Evolutionary conservation across 176 grass and related monocot genomes (phyloP).

Genomic region (Bromus sterilis): DNA sequence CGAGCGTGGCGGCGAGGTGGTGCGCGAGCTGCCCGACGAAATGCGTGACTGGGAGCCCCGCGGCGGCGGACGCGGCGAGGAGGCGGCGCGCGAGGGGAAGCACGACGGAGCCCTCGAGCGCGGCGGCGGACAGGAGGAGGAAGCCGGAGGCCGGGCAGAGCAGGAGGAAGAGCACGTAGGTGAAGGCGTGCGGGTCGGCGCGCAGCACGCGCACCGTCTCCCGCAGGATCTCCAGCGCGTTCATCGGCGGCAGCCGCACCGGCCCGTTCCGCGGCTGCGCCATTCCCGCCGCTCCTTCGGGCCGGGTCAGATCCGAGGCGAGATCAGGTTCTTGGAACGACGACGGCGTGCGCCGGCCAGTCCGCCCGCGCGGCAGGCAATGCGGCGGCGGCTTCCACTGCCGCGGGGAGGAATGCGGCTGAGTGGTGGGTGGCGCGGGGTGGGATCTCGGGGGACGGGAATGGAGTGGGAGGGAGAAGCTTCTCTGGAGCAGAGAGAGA

Average conservation of each 20-base stretch:
- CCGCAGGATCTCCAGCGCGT: constrained; percentile 82
- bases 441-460: constrained; percentile 28
- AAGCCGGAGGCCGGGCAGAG: constrained; percentile 77
- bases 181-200: constrained; percentile 69
- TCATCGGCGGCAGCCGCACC: constrained; percentile 54
- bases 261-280: not conserved
- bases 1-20: constrained; percentile 63
- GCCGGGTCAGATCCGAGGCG: constrained; percentile 24
- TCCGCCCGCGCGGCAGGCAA: not conserved
- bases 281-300: constrained; percentile 10
- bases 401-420: not conserved
- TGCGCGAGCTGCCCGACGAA: constrained; percentile 68
- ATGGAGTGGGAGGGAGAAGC: constrained; percentile 24
- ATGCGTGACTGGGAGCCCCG: constrained; percentile 64
- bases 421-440: not conserved
- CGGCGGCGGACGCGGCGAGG: constrained; percentile 33
- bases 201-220: constrained; percentile 92
- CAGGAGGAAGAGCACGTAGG: constrained; percentile 65
- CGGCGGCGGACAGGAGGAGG: constrained; percentile 63
- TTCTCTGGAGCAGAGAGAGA: constrained; percentile 38
- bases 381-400: not conserved
- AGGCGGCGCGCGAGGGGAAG: constrained; percentile 48
- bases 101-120: constrained; percentile 38
- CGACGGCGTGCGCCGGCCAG: not conserved
- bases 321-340: not conserved